Evolutionary conservation across 345 rosid species (phyloP).

Genomic region (Camelina hispida): DNA sequence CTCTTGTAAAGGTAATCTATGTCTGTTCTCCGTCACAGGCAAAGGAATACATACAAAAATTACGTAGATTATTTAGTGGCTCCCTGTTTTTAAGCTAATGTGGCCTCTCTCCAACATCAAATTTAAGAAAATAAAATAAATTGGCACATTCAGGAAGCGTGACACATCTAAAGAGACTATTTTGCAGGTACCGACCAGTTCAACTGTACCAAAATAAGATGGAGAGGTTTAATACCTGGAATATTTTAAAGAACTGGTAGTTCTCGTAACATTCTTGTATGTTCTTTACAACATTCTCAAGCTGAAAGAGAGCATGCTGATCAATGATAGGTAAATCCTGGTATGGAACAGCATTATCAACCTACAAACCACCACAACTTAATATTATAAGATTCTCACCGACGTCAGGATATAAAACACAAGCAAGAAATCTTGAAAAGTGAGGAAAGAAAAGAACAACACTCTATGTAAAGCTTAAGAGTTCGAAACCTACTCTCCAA

Average conservation of each 20-base stretch:
- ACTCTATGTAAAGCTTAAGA: conserved; percentile 9
- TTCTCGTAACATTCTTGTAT: conserved; percentile 75
- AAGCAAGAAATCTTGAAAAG: conserved; percentile 5
- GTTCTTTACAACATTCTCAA: conserved; percentile 79
- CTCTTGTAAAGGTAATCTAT: conserved; percentile 8
- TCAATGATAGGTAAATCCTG: conserved; percentile 87
- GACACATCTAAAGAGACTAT: conserved; percentile 2
- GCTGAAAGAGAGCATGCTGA: conserved; percentile 85
- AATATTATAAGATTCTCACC: neutral
- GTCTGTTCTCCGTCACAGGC: conserved; percentile 6
- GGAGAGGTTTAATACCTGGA: conserved; percentile 65
- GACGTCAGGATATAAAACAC: neutral
- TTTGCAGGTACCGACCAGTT: neutral
- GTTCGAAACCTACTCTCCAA: conserved; percentile 69
- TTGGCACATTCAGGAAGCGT: neutral
- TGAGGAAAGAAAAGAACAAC: neutral
- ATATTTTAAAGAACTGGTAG: conserved; percentile 89
- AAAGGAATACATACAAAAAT: neutral
- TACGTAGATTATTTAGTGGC: neutral
- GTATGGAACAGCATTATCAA: conserved; percentile 69
- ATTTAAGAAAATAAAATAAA: neutral
- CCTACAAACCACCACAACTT: conserved; percentile 53
- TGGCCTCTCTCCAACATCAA: conserved; percentile 1
- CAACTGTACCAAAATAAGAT: conserved; percentile 12
- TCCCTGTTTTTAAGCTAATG: neutral